phyloP scores from a whole-genome alignment of 169 alveolate genomes.

The Plasmodium knowlesi region DNA sequence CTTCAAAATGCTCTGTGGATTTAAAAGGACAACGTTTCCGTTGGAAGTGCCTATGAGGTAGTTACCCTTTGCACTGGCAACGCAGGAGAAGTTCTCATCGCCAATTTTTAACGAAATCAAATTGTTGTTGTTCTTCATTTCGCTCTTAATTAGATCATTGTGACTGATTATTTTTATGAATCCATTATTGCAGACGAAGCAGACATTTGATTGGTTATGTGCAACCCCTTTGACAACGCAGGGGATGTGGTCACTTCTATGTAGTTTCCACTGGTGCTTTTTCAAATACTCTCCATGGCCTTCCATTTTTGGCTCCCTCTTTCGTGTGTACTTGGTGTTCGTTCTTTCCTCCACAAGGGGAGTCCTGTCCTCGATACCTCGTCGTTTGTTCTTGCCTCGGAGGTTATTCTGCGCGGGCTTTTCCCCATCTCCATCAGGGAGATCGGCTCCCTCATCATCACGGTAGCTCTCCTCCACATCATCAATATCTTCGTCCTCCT shows the following conservation, averaged over 20 bases:
- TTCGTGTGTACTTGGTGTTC: neutral
- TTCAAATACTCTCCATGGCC: slow-evolving; percentile 1
- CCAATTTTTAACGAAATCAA: slow-evolving; percentile 57
- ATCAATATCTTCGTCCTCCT: neutral
- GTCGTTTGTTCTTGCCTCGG: neutral
- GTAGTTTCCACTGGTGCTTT: slow-evolving; percentile 31
- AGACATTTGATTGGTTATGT: neutral
- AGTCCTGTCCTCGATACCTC: neutral
- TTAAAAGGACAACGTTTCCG: slow-evolving; percentile 33
- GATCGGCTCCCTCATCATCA: neutral
- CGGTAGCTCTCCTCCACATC: neutral
- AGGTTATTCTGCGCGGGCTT: neutral
- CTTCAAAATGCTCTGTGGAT: slow-evolving; percentile 29
- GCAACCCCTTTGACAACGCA: slow-evolving; percentile 35
- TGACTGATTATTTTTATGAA: slow-evolving; percentile 20
- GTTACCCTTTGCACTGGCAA: neutral
- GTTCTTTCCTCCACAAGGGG: neutral
- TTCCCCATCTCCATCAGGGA: neutral
- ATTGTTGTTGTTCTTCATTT: slow-evolving; percentile 38
- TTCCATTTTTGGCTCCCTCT: neutral
- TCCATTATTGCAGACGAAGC: slow-evolving; percentile 67
- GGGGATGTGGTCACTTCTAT: slow-evolving; percentile 8
- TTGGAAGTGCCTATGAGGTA: slow-evolving; percentile 33
- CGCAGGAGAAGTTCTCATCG: slow-evolving; percentile 24
- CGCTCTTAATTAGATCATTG: slow-evolving; percentile 10